Conservation (phyloP, 2,329 filamentous ascomycete species). For the Cladosporium colombiae region DNA sequence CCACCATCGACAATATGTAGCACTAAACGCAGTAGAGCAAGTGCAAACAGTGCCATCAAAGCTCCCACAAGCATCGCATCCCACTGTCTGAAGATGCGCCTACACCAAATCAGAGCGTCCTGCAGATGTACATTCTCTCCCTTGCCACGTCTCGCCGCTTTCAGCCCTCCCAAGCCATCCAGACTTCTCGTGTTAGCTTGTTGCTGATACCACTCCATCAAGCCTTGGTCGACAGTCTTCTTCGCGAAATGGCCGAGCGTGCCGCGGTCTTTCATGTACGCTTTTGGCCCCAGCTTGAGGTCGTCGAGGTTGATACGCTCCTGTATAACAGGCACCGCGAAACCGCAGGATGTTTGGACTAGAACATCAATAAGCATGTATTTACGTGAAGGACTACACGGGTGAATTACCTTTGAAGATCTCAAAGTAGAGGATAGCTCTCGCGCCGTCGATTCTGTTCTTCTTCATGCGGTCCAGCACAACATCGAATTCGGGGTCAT, state of each 20-base stretch:
- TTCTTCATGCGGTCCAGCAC: constrained; percentile 47
- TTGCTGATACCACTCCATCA: constrained; percentile 57
- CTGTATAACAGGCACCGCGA: constrained; percentile 58
- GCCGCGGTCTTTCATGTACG: constrained; percentile 54
- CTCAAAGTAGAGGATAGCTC: constrained; percentile 63
- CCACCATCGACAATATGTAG: not conserved
- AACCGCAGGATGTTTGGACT: constrained; percentile 68
- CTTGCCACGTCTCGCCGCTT: constrained; percentile 51
- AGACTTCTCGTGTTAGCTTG: constrained; percentile 58
- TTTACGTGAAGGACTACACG: not conserved
- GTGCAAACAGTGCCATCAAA: constrained; percentile 23
- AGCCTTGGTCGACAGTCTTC: constrained; percentile 52
- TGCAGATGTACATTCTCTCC: constrained; percentile 52
- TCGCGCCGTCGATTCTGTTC: constrained; percentile 48
- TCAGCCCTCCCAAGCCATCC: constrained; percentile 61
- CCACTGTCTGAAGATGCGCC: constrained; percentile 28
- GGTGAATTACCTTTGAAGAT: constrained; percentile 55
- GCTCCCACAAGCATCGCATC: constrained; percentile 30
- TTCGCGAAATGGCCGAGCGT: constrained; percentile 57
- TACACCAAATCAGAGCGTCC: constrained; percentile 33
- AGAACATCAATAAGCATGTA: constrained; percentile 18
- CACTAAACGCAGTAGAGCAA: constrained; percentile 3
- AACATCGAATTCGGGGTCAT: constrained; percentile 47
- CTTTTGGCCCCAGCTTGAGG: constrained; percentile 24
- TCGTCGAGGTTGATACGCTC: constrained; percentile 36